Base-by-base conservation (phyloP, 331 rosid genomes). In the Quercus phellos region DNA sequence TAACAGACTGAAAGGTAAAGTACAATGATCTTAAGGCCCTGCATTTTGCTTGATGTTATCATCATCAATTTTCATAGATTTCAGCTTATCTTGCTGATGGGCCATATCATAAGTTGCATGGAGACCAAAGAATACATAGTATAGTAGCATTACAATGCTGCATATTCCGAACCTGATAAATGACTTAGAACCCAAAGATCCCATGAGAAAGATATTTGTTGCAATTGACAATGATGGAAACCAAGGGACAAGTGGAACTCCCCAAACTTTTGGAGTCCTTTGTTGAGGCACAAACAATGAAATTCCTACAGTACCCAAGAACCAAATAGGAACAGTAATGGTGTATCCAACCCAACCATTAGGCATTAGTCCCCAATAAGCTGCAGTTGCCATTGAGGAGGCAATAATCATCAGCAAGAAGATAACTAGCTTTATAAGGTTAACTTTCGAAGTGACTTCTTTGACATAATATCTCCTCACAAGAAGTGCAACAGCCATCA, bases 181-280 rank as follows among this genome's bases (percentile, higher is more conserved):
- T 26, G 97, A 89, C 11, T 71, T 12, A 8, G 51, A 35, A 16
- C 55, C 83, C 80, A 93, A 55, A 70, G 93, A 90, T 58, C 96
- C 97, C 96, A 90, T 89, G 3, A 93, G 90, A 70, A 93, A 90
- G 7, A 89, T 10, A 79, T 89, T 93, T 11, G 81, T 84, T 3
- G 90, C 96, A 27, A 93, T 85, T 24, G 97, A 93, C 81, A 88
- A 67, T 77, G 94, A 89, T 24, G 97, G 97, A 16, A 93, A 43
- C 97, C 97, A 90, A 11, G 97, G 97, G 2, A 93, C 93, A 67
- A 90, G 86, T 7, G 96, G 97, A 51, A 93, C 97, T 0, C 91
- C 97, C 96, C 94, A 93, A 78, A 81, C 85, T 50, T 29, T 90
- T 6, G 97, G 94, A 30, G 51, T 74, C 82, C 94, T 89, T 82